Base-by-base conservation (phyloP, 1,284 basidiomycete species). In the Cutaneotrichosporon mucoides region DNA sequence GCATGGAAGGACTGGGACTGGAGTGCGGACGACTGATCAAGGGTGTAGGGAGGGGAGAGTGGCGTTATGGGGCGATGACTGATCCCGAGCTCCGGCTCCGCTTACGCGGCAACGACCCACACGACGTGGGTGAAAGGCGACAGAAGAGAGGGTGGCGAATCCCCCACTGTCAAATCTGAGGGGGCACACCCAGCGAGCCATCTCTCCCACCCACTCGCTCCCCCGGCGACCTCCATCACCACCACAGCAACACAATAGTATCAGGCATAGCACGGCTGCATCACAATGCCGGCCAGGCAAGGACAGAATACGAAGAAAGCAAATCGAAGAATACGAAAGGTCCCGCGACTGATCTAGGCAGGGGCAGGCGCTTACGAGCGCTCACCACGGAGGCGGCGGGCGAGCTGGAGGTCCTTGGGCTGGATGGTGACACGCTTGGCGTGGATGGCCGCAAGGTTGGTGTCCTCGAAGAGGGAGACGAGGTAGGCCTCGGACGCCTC, bases 401-500 rank as follows among this genome's bases (percentile, higher is more conserved):
- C 88, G 61, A 90, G 82, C 65, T 88, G 87, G 63, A 90, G 83
- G 79, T 90, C 88, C 81, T 89, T 86, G 62, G 85, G 85, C 78
- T 87, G 86, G 70, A 87, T 86, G 55, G 84, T 86, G 64, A 92
- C 90, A 81, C 90, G 87, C 85, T 91, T 91, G 68, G 90, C 88
- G 81, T 90, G 88, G 79, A 93, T 93, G 65, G 90, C 91, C 72
- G 90, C 90, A 82, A 92, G 85, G 84, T 92, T 92, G 73, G 90
- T 78, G 64, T 65, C 64, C 64, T 65, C 64, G 77, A 95, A 94
- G 68, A 92, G 82, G 24, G 88, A 90, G 79, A 93, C 90, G 69
- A 92, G 89, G 84, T 94, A 93, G 24, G 90, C 91, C 81, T 94
- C 91, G 56, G 89, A 84, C 40, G 90, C 89, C 81, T 93, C 90